phyloP scores from a whole-genome alignment of 75 land plant genomes.

The Selaginella tamariscina region DNA sequence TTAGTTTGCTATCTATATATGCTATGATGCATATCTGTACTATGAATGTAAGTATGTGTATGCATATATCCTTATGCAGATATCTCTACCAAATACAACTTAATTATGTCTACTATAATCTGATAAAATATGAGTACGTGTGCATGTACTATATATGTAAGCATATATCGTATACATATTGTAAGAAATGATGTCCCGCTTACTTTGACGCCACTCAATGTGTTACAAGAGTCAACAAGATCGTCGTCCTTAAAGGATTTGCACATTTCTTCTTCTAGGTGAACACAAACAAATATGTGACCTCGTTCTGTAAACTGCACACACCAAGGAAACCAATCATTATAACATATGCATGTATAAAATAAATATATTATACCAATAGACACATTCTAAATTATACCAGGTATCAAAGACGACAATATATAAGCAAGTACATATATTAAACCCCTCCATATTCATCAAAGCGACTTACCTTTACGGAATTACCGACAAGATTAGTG shows the following conservation, averaged over 20 bases:
- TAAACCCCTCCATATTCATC: background rate
- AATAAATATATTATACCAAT: background rate
- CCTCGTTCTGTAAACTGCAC: slow-evolving; percentile 83
- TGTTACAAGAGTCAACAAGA: slow-evolving; percentile 22
- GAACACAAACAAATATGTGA: slow-evolving; percentile 81
- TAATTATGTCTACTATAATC: no score
- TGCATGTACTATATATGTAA: no score
- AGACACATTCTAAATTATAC: background rate
- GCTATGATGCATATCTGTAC: no score
- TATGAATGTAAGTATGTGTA: no score
- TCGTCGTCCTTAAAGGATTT: slow-evolving; percentile 5
- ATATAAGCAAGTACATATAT: background rate
- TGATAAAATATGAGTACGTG: no score
- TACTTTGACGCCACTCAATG: slow-evolving; percentile 73
- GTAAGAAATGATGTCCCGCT: no score
- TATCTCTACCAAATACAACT: no score
- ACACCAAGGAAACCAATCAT: background rate
- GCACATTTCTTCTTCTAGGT: slow-evolving; percentile 54
- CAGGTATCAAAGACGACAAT: background rate
- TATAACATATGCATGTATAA: background rate
- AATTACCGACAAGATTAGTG: slow-evolving; percentile 85
- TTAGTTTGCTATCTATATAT: no score
- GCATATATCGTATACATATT: no score
- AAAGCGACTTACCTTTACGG: slow-evolving; percentile 54
- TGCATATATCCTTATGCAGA: no score